Evolutionary conservation across 805 yeast species (phyloP).

Genomic region (Suhomyces xylopsoci): DNA sequence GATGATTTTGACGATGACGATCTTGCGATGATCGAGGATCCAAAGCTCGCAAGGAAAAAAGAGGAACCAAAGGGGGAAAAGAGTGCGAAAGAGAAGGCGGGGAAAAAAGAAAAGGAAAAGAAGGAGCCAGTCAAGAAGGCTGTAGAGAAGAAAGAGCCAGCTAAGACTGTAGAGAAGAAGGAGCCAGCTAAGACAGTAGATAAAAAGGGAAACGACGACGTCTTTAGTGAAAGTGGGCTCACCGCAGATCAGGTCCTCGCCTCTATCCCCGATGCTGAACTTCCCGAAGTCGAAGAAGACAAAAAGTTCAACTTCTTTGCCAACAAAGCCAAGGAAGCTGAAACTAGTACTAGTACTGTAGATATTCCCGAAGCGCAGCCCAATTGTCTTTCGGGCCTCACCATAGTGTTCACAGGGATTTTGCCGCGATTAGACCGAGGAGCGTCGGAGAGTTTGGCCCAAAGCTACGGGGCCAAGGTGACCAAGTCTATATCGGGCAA

Average conservation of each 20-base stretch:
- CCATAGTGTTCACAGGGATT: slow-evolving; percentile 91
- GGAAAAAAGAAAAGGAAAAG: not conserved
- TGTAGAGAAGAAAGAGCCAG: too few relatives aligned
- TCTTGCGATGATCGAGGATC: not conserved
- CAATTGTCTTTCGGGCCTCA: slow-evolving; percentile 82
- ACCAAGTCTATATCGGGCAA: slow-evolving; percentile 81
- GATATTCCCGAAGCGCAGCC: slow-evolving; percentile 80
- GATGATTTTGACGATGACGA: slow-evolving; percentile 5
- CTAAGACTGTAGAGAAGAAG: too few relatives aligned
- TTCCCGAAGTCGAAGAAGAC: slow-evolving; percentile 54
- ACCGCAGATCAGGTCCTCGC: slow-evolving; percentile 48
- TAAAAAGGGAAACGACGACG: too few relatives aligned
- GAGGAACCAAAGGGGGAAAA: not conserved
- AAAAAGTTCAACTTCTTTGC: slow-evolving; percentile 56
- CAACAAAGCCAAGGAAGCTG: slow-evolving; percentile 18
- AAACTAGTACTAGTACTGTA: slow-evolving; percentile 13
- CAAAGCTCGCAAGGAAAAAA: not conserved
- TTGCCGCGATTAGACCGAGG: slow-evolving; percentile 77
- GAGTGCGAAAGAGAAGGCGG: not conserved
- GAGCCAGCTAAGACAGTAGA: too few relatives aligned
- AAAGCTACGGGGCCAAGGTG: slow-evolving; percentile 87
- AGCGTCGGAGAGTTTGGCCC: slow-evolving; percentile 71
- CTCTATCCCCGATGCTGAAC: slow-evolving; percentile 70
- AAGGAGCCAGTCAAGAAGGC: too few relatives aligned
- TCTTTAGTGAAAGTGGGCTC: too few relatives aligned